Conservation (phyloP, 768 basidiomycete species). For the Astraeus odoratus region DNA sequence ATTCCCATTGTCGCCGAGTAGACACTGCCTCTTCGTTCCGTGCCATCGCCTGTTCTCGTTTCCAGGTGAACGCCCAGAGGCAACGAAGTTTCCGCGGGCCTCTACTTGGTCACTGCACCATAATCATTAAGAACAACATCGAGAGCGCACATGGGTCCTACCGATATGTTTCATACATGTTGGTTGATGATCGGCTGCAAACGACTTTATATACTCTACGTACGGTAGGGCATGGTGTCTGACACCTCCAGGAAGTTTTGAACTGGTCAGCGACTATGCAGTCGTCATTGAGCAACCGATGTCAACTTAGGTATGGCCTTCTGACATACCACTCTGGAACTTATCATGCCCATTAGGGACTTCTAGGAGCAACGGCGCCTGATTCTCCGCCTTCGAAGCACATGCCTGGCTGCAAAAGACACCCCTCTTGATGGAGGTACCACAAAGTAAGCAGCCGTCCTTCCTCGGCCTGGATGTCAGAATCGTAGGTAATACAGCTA, state of each 20-base stretch:
- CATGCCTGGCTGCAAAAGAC: constrained; percentile 59
- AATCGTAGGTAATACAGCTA: constrained; percentile 28
- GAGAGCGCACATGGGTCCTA: constrained; percentile 15
- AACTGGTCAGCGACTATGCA: constrained; percentile 56
- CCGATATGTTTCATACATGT: constrained; percentile 58
- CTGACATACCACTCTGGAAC: constrained; percentile 53
- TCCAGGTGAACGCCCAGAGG: constrained; percentile 48
- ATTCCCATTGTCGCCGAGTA: constrained; percentile 56
- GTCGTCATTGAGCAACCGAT: constrained; percentile 2
- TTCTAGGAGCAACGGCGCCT: constrained; percentile 51
- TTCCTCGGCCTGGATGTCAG: constrained; percentile 24
- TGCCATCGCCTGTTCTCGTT: constrained; percentile 76
- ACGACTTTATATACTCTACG: constrained; percentile 60
- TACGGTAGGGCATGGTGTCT: constrained; percentile 50
- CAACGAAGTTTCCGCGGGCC: constrained; percentile 53
- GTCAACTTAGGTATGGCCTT: not conserved
- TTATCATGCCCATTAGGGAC: constrained; percentile 53
- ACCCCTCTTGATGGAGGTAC: constrained; percentile 51
- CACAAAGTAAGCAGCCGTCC: constrained; percentile 56
- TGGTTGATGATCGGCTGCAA: constrained; percentile 38
- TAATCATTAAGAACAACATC: not conserved
- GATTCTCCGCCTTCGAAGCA: constrained; percentile 45
- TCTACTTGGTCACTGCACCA: constrained; percentile 47
- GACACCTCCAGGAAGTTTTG: constrained; percentile 62
- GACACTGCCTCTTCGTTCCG: constrained; percentile 61